A percentile compares a stretch with the other conserved stretches of the same genome.
phyloP scores from a whole-genome alignment of 352 stramenopile species.

The Phytophthora idaei region DNA sequence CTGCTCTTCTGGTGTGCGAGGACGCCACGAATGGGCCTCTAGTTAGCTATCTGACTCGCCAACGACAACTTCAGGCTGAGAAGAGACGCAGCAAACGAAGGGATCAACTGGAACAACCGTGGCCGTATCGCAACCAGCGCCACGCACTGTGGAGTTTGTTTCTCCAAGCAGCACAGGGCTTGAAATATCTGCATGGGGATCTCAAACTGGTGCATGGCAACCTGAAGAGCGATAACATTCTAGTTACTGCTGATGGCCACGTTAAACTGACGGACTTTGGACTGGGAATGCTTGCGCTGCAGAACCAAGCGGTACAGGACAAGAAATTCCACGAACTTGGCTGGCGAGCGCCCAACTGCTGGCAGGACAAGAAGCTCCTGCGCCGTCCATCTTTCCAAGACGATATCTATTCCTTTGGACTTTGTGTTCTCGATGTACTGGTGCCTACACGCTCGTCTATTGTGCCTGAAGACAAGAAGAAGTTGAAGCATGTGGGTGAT shows the following conservation, averaged over 20 bases:
- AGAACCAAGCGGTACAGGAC: constrained; percentile 23
- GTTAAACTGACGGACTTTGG: constrained; percentile 86
- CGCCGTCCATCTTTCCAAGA: constrained; percentile 31
- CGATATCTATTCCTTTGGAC: constrained; percentile 37
- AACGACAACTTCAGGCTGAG: constrained; percentile 10
- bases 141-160: constrained; percentile 33
- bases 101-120: neutral
- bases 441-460: constrained; percentile 22
- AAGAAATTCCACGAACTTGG: constrained; percentile 26
- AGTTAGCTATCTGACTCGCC: constrained; percentile 12
- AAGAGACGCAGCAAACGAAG: constrained; percentile 1
- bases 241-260: constrained; percentile 51
- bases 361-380: constrained; percentile 8
- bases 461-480: neutral
- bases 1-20: constrained; percentile 26
- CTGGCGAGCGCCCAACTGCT: constrained; percentile 35
- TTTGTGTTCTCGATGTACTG: constrained; percentile 38
- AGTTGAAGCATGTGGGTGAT: constrained; percentile 17
- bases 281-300: constrained; percentile 33
- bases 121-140: constrained; percentile 16
- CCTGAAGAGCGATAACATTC: constrained; percentile 67
- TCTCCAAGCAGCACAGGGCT: constrained; percentile 34
- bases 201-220: constrained; percentile 52
- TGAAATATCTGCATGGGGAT: constrained; percentile 71
- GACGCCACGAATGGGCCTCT: constrained; percentile 18